Percentiles rank a stretch among this genome's conserved stretches.
Evolutionary conservation across 352 stramenopile species (phyloP).

Genomic region (Globisporangium viniferum): DNA sequence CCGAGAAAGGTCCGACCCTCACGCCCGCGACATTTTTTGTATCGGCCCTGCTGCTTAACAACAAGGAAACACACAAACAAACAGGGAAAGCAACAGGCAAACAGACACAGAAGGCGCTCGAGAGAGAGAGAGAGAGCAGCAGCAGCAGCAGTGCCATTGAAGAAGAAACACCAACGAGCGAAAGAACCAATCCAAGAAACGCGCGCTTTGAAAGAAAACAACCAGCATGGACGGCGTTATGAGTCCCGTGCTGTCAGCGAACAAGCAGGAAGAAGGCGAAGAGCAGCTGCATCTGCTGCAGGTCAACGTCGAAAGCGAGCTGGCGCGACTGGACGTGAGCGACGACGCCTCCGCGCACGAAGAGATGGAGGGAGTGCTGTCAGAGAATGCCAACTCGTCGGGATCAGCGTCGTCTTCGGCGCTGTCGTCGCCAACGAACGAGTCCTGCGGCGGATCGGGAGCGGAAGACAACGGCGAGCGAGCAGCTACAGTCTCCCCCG

Average conservation of each 20-base stretch:
- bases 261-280: not conserved
- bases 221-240: conserved; percentile 3
- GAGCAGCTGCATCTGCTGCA: not conserved
- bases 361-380: not conserved
- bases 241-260: conserved; percentile 6
- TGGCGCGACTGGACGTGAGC: conserved; percentile 3
- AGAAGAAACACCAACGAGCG: not conserved
- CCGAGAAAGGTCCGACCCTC: conserved; percentile 6
- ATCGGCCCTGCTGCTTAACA: not conserved
- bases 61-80: not conserved
- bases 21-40: conserved; percentile 4
- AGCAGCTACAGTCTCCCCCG: conserved; percentile 12
- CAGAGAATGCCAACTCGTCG: not conserved
- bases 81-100: not conserved
- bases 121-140: not conserved
- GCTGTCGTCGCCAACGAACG: conserved; percentile 13
- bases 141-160: not conserved
- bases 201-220: not conserved
- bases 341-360: not conserved
- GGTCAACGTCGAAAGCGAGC: not conserved
- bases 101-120: not conserved
- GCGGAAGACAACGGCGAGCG: conserved; percentile 18
- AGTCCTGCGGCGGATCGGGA: conserved; percentile 12
- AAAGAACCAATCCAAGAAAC: not conserved
- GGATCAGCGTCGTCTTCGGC: not conserved